Evolutionary conservation across 2,329 filamentous ascomycete genomes (phyloP), one percentile per base, ranked within the genome.

Genomic region (Emergomyces pasteurianus): DNA sequence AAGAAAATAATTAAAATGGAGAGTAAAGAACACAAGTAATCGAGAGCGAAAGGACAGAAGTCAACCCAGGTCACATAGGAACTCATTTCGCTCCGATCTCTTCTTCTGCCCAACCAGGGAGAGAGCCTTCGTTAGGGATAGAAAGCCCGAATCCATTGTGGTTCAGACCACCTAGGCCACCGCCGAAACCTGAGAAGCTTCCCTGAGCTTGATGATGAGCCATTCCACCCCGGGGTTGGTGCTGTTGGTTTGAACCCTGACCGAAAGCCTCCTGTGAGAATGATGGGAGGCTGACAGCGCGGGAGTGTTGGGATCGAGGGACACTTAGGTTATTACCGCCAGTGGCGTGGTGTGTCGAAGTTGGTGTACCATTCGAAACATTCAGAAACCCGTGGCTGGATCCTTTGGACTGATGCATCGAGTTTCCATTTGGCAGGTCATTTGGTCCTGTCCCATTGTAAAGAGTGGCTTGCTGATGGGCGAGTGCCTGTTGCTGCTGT

Each of bases 241-340:
- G 65, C 3, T 67, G 62, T 57, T 75, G 71, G 42, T 67, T 67
- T 8, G 72, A 70, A 53, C 72, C 70, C 28, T 77, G 76, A 12
- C 77, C 78, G 67, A 83, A 82, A 14, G 80, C 77, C 52, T 83
- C 82, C 65, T 86, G 82, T 1, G 82, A 83, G 71, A 86, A 86
- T 6, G 83, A 84, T 0, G 94, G 94, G 69, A 99, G 79, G 72
- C 91, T 96, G 62, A 96, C 90, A 40, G 94, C 91, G 43, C 94
- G 87, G 70, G 85, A 92, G 70, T 88, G 85, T 65, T 82, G 81
- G 50, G 81, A 80, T 61, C 82, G 80, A 52, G 78, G 79, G 60
- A 78, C 76, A 60, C 76, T 81, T 59, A 83, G 71, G 65, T 72
- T 77, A 63, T 74, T 76, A 61, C 83, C 86, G 58, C 84, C 84